These are phyloP conservation scores for Mychonastes homosphaera DNA, from an alignment of 139 green algal species.

Conservation along the genomic window DNA sequence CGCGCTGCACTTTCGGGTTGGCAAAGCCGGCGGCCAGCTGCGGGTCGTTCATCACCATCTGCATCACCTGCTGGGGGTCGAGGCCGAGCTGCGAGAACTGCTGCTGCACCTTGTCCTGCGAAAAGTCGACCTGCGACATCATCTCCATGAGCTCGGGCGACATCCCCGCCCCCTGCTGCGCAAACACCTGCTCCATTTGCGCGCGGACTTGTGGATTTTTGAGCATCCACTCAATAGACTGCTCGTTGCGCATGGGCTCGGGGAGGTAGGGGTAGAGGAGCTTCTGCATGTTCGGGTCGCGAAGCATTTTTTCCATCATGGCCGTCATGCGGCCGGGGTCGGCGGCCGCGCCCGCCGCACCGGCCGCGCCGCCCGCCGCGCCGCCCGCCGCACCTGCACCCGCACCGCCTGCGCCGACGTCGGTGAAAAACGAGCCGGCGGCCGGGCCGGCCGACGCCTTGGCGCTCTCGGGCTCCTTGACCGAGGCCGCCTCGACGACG, in stretches of 20 bases:
- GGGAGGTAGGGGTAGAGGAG: conserved; percentile 85
- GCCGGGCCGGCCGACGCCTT: conserved; percentile 3
- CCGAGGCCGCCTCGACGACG: conserved; percentile 18
- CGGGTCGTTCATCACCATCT: conserved; percentile 36
- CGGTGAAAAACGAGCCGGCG: conserved; percentile 22
- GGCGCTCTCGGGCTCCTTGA: conserved; percentile 37
- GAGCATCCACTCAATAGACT: conserved; percentile 84
- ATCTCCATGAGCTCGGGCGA: conserved; percentile 49
- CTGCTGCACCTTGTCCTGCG: conserved; percentile 48
- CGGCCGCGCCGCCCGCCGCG: too few relatives aligned
- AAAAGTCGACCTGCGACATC: conserved; percentile 54
- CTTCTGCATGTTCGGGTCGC: conserved; percentile 71
- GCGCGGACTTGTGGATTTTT: conserved; percentile 63
- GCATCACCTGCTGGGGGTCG: conserved; percentile 66
- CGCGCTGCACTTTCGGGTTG: conserved; percentile 70
- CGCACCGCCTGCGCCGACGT: conserved; percentile 12
- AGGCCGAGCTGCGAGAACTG: conserved; percentile 68
- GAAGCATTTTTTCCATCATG: conserved; percentile 47
- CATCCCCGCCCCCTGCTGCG: conserved; percentile 28
- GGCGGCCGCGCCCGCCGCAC: not conserved
- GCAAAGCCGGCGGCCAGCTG: conserved; percentile 63
- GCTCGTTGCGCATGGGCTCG: conserved; percentile 75
- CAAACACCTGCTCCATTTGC: conserved; percentile 41
- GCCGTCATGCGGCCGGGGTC: conserved; percentile 15
- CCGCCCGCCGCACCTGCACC: not conserved